Evolutionary conservation across 108 stramenopile genomes (phyloP).

Genomic region (Nitzschia sp.): DNA sequence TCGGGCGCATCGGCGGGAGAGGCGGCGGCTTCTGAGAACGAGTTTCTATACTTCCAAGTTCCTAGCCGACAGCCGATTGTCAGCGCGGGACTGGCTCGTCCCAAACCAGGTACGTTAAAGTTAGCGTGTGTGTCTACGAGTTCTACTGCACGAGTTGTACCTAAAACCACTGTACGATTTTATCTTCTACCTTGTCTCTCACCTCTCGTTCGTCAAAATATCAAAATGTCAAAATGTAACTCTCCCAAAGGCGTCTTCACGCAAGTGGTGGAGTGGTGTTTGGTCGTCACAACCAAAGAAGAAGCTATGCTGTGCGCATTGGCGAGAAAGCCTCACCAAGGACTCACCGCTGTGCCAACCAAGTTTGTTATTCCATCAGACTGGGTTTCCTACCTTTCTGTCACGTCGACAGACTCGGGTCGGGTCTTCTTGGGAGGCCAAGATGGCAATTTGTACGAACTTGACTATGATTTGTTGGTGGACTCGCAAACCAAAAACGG

Average conservation of each 20-base stretch:
- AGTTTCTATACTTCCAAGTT: constrained; percentile 73
- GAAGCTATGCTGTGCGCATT: constrained; percentile 88
- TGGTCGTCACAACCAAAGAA: constrained; percentile 91
- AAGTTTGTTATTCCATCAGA: constrained; percentile 87
- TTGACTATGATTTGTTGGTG: constrained; percentile 71
- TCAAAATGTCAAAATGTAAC: not conserved
- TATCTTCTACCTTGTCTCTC: not conserved
- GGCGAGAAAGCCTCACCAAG: constrained; percentile 31
- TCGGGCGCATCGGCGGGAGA: not conserved
- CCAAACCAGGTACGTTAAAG: constrained; percentile 61
- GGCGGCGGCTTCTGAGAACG: constrained; percentile 16
- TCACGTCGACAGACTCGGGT: constrained; percentile 75
- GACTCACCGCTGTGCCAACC: constrained; percentile 61
- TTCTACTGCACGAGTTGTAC: not conserved
- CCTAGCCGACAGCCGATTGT: constrained; percentile 82
- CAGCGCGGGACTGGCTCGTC: constrained; percentile 80
- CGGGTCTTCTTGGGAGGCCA: constrained; percentile 95
- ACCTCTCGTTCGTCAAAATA: not conserved
- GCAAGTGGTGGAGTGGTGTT: constrained; percentile 81
- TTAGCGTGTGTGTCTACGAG: no score
- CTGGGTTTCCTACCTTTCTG: constrained; percentile 76
- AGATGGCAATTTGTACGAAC: constrained; percentile 94
- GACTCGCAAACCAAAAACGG: constrained; percentile 13
- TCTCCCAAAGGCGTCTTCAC: constrained; percentile 72
- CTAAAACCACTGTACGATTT: not conserved